Percentiles rank a stretch among this genome's conserved stretches.
Evolutionary conservation across 2,329 filamentous ascomycete genomes (phyloP).

Genomic region (Lachnellula occidentalis): DNA sequence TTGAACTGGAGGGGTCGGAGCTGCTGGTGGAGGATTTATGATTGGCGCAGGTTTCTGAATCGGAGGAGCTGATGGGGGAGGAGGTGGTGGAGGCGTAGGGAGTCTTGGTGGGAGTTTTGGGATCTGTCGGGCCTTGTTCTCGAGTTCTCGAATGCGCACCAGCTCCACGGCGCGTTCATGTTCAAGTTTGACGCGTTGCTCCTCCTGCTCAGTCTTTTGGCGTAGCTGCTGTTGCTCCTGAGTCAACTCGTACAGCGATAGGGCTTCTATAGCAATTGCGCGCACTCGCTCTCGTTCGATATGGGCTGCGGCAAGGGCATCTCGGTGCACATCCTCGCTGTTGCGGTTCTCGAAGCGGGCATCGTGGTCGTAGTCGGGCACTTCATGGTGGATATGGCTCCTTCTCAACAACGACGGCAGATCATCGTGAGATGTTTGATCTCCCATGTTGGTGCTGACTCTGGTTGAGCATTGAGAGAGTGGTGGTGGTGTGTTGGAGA

Average conservation of each 20-base stretch:
- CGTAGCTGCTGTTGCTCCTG: conserved; percentile 32
- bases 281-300: conserved; percentile 62
- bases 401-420: conserved; percentile 5
- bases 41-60: neutral
- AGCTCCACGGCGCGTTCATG: conserved; percentile 46
- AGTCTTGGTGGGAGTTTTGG: conserved; percentile 19
- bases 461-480: neutral
- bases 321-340: conserved; percentile 28
- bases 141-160: conserved; percentile 42
- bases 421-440: conserved; percentile 1
- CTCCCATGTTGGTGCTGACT: neutral
- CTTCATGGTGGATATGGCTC: conserved; percentile 1
- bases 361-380: conserved; percentile 4
- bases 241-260: conserved; percentile 42
- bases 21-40: neutral
- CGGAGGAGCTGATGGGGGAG: conserved; percentile 2
- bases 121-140: conserved; percentile 33
- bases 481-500: neutral
- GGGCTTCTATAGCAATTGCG: conserved; percentile 43
- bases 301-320: conserved; percentile 61
- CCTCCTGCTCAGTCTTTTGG: conserved; percentile 13
- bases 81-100: conserved; percentile 15
- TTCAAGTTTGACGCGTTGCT: conserved; percentile 28
- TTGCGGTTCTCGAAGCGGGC: conserved; percentile 15
- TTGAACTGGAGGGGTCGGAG: neutral